Conservation (phyloP, 768 basidiomycete genomes). For the Suillus weaverae region DNA sequence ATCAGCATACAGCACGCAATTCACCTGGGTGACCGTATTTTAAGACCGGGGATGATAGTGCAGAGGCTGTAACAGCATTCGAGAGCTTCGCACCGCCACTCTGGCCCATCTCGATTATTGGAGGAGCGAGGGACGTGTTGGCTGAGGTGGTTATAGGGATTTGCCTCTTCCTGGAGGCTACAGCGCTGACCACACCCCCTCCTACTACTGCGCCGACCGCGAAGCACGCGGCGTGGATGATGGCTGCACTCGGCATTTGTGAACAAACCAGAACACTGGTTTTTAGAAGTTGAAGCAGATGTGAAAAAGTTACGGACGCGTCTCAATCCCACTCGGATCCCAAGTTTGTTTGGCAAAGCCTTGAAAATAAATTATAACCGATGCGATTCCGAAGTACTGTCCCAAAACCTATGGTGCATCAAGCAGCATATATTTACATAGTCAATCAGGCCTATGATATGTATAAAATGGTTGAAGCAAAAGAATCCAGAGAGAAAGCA, state of each 20-base stretch:
- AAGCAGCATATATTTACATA: constrained; percentile 27
- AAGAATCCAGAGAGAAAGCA: constrained; percentile 13
- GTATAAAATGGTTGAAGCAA: constrained; percentile 16
- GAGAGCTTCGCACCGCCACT: constrained; percentile 45
- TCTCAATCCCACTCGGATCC: background rate
- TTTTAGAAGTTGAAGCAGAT: background rate
- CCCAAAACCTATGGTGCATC: constrained; percentile 18
- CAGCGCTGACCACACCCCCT: constrained; percentile 62
- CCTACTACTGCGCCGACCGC: constrained; percentile 82
- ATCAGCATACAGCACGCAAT: constrained; percentile 16
- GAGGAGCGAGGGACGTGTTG: constrained; percentile 20
- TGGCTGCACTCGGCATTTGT: constrained; percentile 44
- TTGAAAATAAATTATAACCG: background rate
- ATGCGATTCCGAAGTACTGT: background rate
- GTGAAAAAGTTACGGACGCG: background rate
- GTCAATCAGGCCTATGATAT: constrained; percentile 23
- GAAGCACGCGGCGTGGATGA: constrained; percentile 72
- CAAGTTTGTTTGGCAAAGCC: constrained; percentile 5
- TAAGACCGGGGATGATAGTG: constrained; percentile 43
- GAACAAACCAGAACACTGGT: background rate
- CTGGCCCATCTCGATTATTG: constrained; percentile 47
- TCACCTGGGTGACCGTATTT: constrained; percentile 84
- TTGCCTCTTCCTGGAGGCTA: constrained; percentile 37
- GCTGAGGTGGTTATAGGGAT: constrained; percentile 14
- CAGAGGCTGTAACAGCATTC: constrained; percentile 25